Evolutionary conservation across 1,284 basidiomycete genomes (phyloP).

Genomic region (Caloboletus firmus): DNA sequence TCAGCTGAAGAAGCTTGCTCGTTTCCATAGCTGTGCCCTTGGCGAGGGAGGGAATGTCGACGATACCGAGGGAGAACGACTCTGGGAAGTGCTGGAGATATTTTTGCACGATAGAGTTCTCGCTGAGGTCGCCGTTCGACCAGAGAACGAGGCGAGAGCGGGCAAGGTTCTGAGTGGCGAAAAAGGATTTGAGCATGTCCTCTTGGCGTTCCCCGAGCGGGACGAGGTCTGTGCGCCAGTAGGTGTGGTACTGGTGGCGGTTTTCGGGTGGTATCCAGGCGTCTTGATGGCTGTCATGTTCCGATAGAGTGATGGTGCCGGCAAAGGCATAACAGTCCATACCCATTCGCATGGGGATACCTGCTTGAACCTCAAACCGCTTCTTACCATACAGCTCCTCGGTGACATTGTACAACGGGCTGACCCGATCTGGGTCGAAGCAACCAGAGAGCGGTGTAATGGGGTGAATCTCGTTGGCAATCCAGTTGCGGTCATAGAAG

Average conservation of each 20-base stretch:
- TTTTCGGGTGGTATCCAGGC: slow-evolving; percentile 40
- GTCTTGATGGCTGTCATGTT: slow-evolving; percentile 9
- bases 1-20: slow-evolving; percentile 53
- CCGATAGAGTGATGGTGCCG: slow-evolving; percentile 57
- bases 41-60: slow-evolving; percentile 68
- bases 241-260: slow-evolving; percentile 77
- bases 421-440: slow-evolving; percentile 61
- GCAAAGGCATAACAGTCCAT: slow-evolving; percentile 89
- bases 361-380: slow-evolving; percentile 72
- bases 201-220: slow-evolving; percentile 79
- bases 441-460: slow-evolving; percentile 68
- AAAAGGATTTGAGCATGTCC: slow-evolving; percentile 85
- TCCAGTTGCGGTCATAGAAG: slow-evolving; percentile 75
- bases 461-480: slow-evolving; percentile 65
- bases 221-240: slow-evolving; percentile 85
- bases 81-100: slow-evolving; percentile 67
- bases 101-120: slow-evolving; percentile 58
- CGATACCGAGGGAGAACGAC: slow-evolving; percentile 66
- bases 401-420: slow-evolving; percentile 68
- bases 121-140: slow-evolving; percentile 79
- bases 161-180: slow-evolving; percentile 79
- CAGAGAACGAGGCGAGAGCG: slow-evolving; percentile 74
- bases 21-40: slow-evolving; percentile 73
- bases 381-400: slow-evolving; percentile 60
- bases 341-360: slow-evolving; percentile 71